Evolutionary conservation across 2,329 filamentous ascomycete genomes (phyloP).

Genomic region (Zymoseptoria ardabiliae): DNA sequence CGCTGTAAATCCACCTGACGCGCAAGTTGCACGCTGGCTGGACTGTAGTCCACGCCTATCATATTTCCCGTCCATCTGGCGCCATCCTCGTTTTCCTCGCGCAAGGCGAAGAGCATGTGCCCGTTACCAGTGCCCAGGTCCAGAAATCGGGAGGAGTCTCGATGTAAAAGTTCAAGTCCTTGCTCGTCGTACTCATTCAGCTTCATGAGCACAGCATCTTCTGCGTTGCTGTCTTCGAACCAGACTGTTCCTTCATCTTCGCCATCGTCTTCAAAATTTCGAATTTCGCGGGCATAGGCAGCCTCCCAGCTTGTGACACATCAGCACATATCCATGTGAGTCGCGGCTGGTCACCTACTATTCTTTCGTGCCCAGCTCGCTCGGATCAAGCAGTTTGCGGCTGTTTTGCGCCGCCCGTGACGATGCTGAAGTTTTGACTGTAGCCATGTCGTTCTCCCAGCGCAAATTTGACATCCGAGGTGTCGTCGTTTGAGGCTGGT

Average conservation of each 20-base stretch:
- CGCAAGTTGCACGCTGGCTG: constrained; percentile 66
- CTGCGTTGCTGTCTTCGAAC: constrained; percentile 91
- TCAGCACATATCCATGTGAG: constrained; percentile 1
- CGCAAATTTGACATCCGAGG: not conserved
- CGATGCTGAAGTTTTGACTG: not conserved
- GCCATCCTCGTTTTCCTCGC: constrained; percentile 45
- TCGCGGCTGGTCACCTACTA: constrained; percentile 54
- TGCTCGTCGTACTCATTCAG: constrained; percentile 46
- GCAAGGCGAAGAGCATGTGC: constrained; percentile 75
- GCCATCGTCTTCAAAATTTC: constrained; percentile 64
- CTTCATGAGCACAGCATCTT: constrained; percentile 68
- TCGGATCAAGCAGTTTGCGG: constrained; percentile 56
- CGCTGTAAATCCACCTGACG: constrained; percentile 44
- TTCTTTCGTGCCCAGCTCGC: constrained; percentile 77
- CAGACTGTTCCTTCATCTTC: constrained; percentile 82
- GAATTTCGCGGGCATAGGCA: constrained; percentile 63
- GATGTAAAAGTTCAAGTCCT: constrained; percentile 35
- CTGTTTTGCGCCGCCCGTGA: not conserved
- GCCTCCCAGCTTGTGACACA: constrained; percentile 43
- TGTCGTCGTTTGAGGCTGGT: not conserved
- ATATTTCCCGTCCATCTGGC: constrained; percentile 58
- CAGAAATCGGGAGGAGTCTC: constrained; percentile 53
- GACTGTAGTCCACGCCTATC: constrained; percentile 84
- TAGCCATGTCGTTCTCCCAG: not conserved
- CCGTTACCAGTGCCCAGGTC: constrained; percentile 95